These are phyloP conservation scores for Xerocomellus amylosporus DNA, from an alignment of 768 basidiomycete species.

Conservation along the genomic window DNA sequence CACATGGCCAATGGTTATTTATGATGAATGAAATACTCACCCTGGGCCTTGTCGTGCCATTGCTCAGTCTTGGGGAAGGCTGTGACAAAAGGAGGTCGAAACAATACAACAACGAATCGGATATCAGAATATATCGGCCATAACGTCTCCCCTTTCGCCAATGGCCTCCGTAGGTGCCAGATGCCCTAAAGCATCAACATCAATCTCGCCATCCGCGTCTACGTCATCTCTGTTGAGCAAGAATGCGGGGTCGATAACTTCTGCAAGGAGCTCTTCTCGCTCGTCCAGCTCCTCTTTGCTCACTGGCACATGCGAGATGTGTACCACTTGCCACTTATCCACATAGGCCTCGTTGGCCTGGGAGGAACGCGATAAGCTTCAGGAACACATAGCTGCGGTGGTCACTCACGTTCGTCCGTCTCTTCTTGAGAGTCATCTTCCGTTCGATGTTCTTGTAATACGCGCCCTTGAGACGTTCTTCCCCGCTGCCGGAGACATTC, in stretches of 20 bases:
- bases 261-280: constrained; percentile 72
- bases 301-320: constrained; percentile 68
- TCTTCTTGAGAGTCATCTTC: constrained; percentile 85
- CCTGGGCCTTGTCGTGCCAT: neutral
- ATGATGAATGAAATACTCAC: neutral
- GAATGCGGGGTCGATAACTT: constrained; percentile 68
- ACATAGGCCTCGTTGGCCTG: constrained; percentile 70
- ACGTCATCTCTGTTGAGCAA: constrained; percentile 46
- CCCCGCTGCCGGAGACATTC: constrained; percentile 36
- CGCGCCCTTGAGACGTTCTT: constrained; percentile 58
- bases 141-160: constrained; percentile 39
- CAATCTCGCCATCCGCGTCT: constrained; percentile 61
- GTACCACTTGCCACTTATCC: constrained; percentile 82
- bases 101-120: neutral
- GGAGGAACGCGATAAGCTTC: neutral
- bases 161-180: constrained; percentile 45
- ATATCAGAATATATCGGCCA: constrained; percentile 35
- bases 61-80: neutral
- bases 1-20: neutral
- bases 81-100: neutral
- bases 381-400: neutral
- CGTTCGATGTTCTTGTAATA: constrained; percentile 89
- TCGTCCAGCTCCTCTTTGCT: constrained; percentile 73
- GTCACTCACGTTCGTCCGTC: constrained; percentile 67
- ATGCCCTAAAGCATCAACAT: constrained; percentile 57